Conservation (phyloP, 768 basidiomycete species). For the Panaeolus papilionaceus region DNA sequence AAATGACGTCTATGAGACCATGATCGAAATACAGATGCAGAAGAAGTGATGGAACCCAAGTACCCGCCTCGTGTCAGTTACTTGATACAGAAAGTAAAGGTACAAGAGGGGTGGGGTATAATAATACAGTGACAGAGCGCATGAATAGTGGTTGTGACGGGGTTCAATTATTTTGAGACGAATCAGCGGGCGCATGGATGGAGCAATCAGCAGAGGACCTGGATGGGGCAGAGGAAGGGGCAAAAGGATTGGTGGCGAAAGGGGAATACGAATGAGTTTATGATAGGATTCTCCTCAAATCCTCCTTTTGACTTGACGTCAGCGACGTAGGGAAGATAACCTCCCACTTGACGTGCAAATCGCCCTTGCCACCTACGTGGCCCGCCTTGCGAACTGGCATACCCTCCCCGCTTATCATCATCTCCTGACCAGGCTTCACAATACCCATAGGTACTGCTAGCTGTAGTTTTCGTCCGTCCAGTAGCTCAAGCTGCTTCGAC, state of each 20-base stretch:
- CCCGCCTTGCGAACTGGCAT: slow-evolving; percentile 92
- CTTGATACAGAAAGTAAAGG: not conserved
- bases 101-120: not conserved
- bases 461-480: slow-evolving; percentile 84
- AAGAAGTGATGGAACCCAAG: not conserved
- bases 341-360: slow-evolving; percentile 84
- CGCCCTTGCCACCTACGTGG: slow-evolving; percentile 74
- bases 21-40: not conserved
- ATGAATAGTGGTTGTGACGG: not conserved
- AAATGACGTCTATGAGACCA: not conserved
- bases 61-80: not conserved
- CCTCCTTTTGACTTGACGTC: slow-evolving; percentile 81
- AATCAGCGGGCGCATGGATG: too few relatives aligned
- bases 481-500: slow-evolving; percentile 61
- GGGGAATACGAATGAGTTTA: slow-evolving; percentile 12
- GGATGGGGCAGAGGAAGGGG: too few relatives aligned
- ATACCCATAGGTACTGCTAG: slow-evolving; percentile 69
- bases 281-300: slow-evolving; percentile 69
- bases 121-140: not conserved
- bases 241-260: too few relatives aligned
- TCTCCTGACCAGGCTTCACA: slow-evolving; percentile 80
- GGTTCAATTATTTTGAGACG: too few relatives aligned
- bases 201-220: too few relatives aligned
- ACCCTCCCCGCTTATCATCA: slow-evolving; percentile 75
- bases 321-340: slow-evolving; percentile 83